These are phyloP conservation scores for Aspergillus avenaceus DNA, from an alignment of 495 filamentous ascomycete genomes.

Conservation along the genomic window DNA sequence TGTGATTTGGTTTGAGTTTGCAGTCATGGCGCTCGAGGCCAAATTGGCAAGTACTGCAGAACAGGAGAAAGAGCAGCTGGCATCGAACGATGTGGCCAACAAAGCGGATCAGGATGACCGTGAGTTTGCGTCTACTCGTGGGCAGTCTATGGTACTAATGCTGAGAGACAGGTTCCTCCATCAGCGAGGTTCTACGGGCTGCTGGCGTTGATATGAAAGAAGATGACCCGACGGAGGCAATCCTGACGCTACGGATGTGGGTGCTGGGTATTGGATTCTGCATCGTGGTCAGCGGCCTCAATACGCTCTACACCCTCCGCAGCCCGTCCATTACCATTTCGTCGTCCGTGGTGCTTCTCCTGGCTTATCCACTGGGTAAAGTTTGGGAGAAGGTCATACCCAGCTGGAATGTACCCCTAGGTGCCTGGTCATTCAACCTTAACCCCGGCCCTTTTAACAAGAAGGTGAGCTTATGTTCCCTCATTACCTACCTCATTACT, in stretches of 20 bases:
- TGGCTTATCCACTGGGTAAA: slow-evolving; percentile 62
- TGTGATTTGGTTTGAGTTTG: neutral
- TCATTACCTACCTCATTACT: slow-evolving; percentile 20
- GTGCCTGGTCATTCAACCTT: slow-evolving; percentile 46
- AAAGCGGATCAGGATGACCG: neutral
- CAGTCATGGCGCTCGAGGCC: neutral
- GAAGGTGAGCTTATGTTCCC: slow-evolving; percentile 17
- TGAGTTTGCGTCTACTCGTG: neutral
- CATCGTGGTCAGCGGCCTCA: slow-evolving; percentile 56
- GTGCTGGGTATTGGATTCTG: slow-evolving; percentile 56
- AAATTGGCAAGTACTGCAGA: neutral
- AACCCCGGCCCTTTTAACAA: slow-evolving; percentile 68
- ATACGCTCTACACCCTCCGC: slow-evolving; percentile 62
- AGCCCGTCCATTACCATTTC: slow-evolving; percentile 49
- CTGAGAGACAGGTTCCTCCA: neutral
- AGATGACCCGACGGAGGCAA: slow-evolving; percentile 30
- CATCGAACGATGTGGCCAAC: neutral
- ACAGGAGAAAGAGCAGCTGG: neutral
- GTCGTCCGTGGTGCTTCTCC: slow-evolving; percentile 56
- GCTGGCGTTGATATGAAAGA: slow-evolving; percentile 20
- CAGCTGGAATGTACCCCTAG: slow-evolving; percentile 39
- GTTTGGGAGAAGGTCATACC: slow-evolving; percentile 49
- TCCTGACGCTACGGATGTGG: slow-evolving; percentile 63
- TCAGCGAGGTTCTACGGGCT: slow-evolving; percentile 18
- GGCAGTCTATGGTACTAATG: neutral